Conservation (phyloP, 2,329 filamentous ascomycete genomes). For the Ophiocordyceps robertsii region DNA sequence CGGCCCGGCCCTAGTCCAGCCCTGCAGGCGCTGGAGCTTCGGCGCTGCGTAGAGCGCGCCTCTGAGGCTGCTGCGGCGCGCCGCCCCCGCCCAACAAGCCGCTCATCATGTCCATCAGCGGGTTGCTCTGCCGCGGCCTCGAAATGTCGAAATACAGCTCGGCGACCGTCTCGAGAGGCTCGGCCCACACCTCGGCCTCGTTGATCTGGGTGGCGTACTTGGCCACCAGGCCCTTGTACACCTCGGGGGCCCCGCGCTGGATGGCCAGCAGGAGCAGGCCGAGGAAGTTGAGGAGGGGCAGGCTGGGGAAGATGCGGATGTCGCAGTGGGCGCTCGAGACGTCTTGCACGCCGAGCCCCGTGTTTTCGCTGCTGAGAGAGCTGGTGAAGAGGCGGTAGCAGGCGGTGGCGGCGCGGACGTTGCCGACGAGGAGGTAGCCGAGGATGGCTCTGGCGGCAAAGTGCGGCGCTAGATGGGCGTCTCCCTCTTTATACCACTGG, state of each 20-base stretch:
- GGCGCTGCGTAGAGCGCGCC: slow-evolving; percentile 28
- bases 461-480: slow-evolving; percentile 72
- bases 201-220: slow-evolving; percentile 72
- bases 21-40: slow-evolving; percentile 43
- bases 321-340: slow-evolving; percentile 64
- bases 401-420: slow-evolving; percentile 77
- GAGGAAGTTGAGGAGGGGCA: slow-evolving; percentile 93
- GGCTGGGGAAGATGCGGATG: slow-evolving; percentile 69
- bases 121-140: slow-evolving; percentile 80
- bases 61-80: slow-evolving; percentile 25
- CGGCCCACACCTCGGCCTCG: slow-evolving; percentile 67
- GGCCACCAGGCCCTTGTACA: slow-evolving; percentile 68
- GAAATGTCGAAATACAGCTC: slow-evolving; percentile 96
- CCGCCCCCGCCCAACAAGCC: slow-evolving; percentile 68
- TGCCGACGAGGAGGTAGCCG: slow-evolving; percentile 82
- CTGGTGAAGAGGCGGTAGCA: slow-evolving; percentile 53
- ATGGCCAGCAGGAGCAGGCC: slow-evolving; percentile 71
- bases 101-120: slow-evolving; percentile 96
- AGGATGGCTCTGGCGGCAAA: slow-evolving; percentile 81
- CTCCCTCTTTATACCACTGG: slow-evolving; percentile 82
- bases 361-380: slow-evolving; percentile 24
- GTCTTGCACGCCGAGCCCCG: slow-evolving; percentile 59
- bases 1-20: slow-evolving; percentile 32
- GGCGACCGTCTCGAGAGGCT: slow-evolving; percentile 71
- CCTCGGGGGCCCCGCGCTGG: slow-evolving; percentile 62